Percentiles rank a stretch among this genome's conserved stretches.
Evolutionary conservation across 169 alveolate species (phyloP).

Genomic region (Plasmodium reichenowi): DNA sequence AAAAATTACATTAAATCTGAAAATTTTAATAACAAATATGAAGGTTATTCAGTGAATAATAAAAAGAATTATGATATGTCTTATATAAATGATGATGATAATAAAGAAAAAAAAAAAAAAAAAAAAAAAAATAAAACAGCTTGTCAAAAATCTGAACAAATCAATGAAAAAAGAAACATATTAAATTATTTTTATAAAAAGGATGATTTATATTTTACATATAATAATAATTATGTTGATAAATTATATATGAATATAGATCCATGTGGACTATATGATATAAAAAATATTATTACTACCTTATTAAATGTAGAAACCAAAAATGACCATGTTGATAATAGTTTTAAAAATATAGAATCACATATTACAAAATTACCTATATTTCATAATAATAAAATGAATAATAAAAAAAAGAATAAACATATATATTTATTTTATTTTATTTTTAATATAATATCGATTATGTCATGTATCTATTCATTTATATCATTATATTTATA

Average conservation of each 20-base stretch:
- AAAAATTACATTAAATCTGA: not conserved
- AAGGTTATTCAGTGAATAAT: not conserved
- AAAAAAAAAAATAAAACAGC: not conserved
- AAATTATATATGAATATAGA: not conserved
- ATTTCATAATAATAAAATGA: not conserved
- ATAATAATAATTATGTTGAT: slow-evolving; percentile 5
- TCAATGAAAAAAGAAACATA: not conserved
- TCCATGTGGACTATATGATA: slow-evolving; percentile 2
- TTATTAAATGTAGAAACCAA: not conserved
- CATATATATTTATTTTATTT: not conserved
- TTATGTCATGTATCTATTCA: slow-evolving; percentile 17
- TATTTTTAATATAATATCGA: not conserved
- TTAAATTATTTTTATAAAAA: not conserved
- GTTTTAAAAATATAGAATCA: not conserved
- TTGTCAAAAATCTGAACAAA: not conserved
- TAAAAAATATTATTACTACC: not conserved
- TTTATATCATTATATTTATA: slow-evolving; percentile 17
- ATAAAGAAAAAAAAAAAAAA: not conserved
- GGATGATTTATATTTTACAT: not conserved
- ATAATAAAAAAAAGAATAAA: slow-evolving; percentile 1
- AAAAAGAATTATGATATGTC: not conserved
- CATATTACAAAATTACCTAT: slow-evolving; percentile 8
- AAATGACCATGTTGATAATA: not conserved
- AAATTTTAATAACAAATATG: not conserved
- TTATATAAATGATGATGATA: not conserved